phyloP scores from a whole-genome alignment of 768 basidiomycete species.

The Zangia roseola region DNA sequence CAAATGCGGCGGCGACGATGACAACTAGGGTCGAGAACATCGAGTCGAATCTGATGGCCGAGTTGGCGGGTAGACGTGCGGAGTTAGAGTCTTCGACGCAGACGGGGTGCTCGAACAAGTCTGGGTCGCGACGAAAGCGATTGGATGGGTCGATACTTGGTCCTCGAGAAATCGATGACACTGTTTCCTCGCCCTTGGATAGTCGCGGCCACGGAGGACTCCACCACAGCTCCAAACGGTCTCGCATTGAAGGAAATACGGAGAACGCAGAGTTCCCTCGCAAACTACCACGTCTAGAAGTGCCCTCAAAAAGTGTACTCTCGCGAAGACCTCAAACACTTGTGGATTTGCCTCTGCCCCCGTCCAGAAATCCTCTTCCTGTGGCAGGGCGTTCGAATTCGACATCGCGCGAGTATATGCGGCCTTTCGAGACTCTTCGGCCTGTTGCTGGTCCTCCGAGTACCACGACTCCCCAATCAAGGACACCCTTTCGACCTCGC shows the following conservation, averaged over 20 bases:
- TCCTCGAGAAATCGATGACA: not conserved
- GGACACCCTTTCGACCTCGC: not conserved
- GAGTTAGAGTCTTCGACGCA: conserved; percentile 2
- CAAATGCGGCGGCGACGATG: conserved; percentile 17
- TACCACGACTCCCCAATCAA: not conserved
- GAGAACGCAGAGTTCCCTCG: not conserved
- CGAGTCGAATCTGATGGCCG: conserved; percentile 9
- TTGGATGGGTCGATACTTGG: not conserved
- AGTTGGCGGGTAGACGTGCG: not conserved
- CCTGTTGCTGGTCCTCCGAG: not conserved
- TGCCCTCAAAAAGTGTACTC: too few species aligned
- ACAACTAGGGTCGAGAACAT: conserved; percentile 12
- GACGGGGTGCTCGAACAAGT: not conserved
- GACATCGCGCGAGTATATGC: conserved; percentile 14
- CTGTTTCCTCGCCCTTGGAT: conserved; percentile 15
- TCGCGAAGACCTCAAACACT: conserved; percentile 16
- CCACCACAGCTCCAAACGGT: conserved; percentile 8
- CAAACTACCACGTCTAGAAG: conserved; percentile 11
- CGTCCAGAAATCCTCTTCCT: not conserved
- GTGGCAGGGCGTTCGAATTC: not conserved
- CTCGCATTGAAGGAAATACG: conserved; percentile 9
- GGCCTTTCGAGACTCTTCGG: not conserved
- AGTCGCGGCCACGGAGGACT: not conserved
- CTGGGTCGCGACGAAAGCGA: conserved; percentile 2
- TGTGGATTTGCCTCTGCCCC: conserved; percentile 12